Percentiles rank a stretch among this genome's conserved stretches.
These are phyloP conservation scores for Otatea glauca DNA, from an alignment of 176 grass and related monocot genomes.

Conservation along the genomic window DNA sequence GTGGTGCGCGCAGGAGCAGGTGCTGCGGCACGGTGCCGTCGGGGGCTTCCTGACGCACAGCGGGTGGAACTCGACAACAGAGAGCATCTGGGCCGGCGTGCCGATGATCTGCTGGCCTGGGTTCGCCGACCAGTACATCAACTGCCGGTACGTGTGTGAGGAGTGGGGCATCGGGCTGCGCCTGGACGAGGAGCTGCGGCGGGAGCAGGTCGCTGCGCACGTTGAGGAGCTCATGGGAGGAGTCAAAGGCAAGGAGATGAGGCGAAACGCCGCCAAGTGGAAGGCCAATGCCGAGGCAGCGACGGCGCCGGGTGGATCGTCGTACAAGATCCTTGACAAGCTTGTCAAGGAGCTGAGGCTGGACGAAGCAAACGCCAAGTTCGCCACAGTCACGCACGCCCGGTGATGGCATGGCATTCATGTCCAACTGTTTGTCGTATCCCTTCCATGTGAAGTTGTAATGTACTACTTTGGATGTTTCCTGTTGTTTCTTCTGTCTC, in stretches of 20 bases:
- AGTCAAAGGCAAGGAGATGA: not conserved
- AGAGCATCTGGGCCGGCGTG: constrained; percentile 59
- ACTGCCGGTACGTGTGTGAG: constrained; percentile 50
- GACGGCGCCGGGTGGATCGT: constrained; percentile 42
- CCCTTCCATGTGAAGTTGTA: not conserved
- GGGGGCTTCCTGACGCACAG: constrained; percentile 65
- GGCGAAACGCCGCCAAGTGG: constrained; percentile 31
- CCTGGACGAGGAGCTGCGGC: constrained; percentile 49
- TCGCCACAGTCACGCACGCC: not conserved
- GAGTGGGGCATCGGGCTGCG: constrained; percentile 57
- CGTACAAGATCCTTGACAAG: constrained; percentile 22
- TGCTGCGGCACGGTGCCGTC: constrained; percentile 60
- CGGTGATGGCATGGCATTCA: constrained; percentile 17
- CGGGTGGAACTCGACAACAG: constrained; percentile 72
- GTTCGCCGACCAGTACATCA: constrained; percentile 74
- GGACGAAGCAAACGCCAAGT: not conserved
- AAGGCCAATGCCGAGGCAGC: constrained; percentile 32
- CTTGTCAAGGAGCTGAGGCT: constrained; percentile 37
- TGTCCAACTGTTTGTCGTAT: not conserved
- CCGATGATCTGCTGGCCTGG: constrained; percentile 60
- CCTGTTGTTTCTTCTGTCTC: not conserved
- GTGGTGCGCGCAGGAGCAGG: constrained; percentile 70
- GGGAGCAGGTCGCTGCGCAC: constrained; percentile 36
- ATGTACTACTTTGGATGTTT: not conserved
- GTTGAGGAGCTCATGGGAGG: constrained; percentile 48